Percentiles rank a stretch among this genome's conserved stretches.
phyloP scores from a whole-genome alignment of 2,329 filamentous ascomycete genomes.

The Cercospora janseana region DNA sequence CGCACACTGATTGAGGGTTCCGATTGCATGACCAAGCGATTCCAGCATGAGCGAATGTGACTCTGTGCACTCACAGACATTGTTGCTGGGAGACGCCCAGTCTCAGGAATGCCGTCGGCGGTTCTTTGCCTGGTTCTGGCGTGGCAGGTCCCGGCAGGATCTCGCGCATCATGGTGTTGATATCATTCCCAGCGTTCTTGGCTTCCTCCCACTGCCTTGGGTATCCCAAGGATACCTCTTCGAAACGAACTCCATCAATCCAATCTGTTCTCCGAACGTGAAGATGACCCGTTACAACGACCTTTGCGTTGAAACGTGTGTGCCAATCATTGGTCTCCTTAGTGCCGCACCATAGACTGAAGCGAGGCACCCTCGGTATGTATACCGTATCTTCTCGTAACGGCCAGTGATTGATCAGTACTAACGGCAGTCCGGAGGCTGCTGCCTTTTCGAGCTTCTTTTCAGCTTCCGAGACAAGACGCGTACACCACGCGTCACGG shows the following conservation, averaged over 20 bases:
- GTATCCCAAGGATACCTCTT: constrained; percentile 50
- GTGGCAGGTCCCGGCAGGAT: constrained; percentile 45
- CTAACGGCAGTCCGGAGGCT: constrained; percentile 36
- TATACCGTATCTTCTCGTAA: constrained; percentile 46
- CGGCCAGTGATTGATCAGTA: constrained; percentile 51
- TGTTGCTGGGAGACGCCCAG: constrained; percentile 19
- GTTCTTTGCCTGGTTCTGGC: constrained; percentile 34
- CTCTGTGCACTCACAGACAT: not conserved
- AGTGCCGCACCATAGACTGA: constrained; percentile 50
- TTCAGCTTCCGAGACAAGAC: constrained; percentile 43
- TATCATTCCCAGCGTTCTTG: constrained; percentile 43
- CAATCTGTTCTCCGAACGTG: constrained; percentile 50
- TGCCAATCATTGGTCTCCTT: constrained; percentile 51
- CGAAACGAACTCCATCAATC: constrained; percentile 48
- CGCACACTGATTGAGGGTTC: too few species aligned
- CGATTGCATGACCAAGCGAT: too few species aligned
- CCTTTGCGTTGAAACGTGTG: constrained; percentile 46
- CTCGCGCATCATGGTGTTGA: constrained; percentile 48
- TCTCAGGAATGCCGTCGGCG: constrained; percentile 29
- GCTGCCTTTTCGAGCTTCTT: constrained; percentile 41
- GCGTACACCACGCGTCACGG: constrained; percentile 48
- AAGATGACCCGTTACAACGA: constrained; percentile 49
- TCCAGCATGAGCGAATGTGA: too few species aligned
- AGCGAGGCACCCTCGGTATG: constrained; percentile 45
- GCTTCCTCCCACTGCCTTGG: constrained; percentile 49